Evolutionary conservation across 768 basidiomycete species (phyloP).

Genomic region (Lactarius deliciosus): DNA sequence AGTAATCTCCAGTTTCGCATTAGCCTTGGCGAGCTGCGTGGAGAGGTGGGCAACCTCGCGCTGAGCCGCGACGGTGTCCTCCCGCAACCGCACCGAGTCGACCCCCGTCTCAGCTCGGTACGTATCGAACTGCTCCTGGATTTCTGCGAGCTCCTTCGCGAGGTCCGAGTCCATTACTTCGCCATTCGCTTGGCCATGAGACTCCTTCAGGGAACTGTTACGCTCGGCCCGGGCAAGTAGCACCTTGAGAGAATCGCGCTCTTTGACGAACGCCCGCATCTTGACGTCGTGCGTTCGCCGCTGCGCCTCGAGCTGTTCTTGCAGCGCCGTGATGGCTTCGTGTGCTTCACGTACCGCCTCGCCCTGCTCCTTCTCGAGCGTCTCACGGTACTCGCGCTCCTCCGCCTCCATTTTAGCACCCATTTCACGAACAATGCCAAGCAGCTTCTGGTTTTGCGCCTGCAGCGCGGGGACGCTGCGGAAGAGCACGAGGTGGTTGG

Average conservation of each 20-base stretch:
- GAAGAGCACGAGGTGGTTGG: slow-evolving; percentile 87
- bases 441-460: slow-evolving; percentile 85
- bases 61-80: slow-evolving; percentile 64
- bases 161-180: slow-evolving; percentile 39
- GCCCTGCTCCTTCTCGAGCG: slow-evolving; percentile 69
- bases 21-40: slow-evolving; percentile 75
- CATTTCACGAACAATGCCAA: slow-evolving; percentile 80
- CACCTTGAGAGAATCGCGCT: slow-evolving; percentile 79
- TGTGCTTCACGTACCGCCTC: slow-evolving; percentile 87
- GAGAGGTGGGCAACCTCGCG: slow-evolving; percentile 64
- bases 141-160: slow-evolving; percentile 63
- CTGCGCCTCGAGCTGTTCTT: slow-evolving; percentile 74
- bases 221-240: slow-evolving; percentile 63
- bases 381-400: slow-evolving; percentile 71
- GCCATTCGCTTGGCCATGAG: slow-evolving; percentile 32
- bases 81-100: slow-evolving; percentile 70
- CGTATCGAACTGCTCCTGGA: slow-evolving; percentile 77
- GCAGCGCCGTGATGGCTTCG: slow-evolving; percentile 77
- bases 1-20: slow-evolving; percentile 77
- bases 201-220: slow-evolving; percentile 25
- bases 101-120: slow-evolving; percentile 79
- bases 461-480: slow-evolving; percentile 77
- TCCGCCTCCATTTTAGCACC: slow-evolving; percentile 83
- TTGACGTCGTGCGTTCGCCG: slow-evolving; percentile 67
- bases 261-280: slow-evolving; percentile 80